Evolutionary conservation across 495 filamentous ascomycete genomes (phyloP), one percentile per base, ranked within the genome.

Genomic region (Aspergillus mulundensis): DNA sequence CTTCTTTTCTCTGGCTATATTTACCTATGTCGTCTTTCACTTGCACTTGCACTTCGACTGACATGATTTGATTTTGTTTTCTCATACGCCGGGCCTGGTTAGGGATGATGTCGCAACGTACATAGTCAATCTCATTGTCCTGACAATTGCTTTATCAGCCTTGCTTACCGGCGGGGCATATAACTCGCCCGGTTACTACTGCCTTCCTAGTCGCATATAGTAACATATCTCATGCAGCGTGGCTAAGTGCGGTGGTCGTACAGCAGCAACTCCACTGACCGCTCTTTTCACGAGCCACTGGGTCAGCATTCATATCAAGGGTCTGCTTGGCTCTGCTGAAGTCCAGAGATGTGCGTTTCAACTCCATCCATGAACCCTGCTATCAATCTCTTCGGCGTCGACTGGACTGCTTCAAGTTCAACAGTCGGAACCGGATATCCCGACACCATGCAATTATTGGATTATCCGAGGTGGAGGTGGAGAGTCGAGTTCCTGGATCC

Each of bases 261-360:
- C 46, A 36, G 30, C 46, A 49, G 30, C 46, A 8, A 19, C 24
- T 19, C n/a, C 10, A 32, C 25, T 36, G 46, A 49, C 46, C 46
- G 46, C 46, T 49, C 46, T 49, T 49, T 49, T 36, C 32, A 36
- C 38, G 38, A 40, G 38, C 4, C 15, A n/a, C n/a, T n/a, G n/a
- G 16, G 38, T 12, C 38, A 2, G 16, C n/a, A 18, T 44, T 23
- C 12, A 14, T 2, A 36, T 10, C 32, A 36, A 36, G 32, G 32
- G 7, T 15, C 32, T 36, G 32, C 32, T 10, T 36, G 32, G 5
- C 8, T 6, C 11, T 7, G 11, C 5, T 7, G 32, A 7, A 15
- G 32, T 28, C 11, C 12, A 36, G 32, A 36, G 32, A 36, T 14
- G 12, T 10, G 12, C 12, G 32, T 10, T 11, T 36, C 32, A 6